Conservation (phyloP, 2,329 filamentous ascomycete genomes). For the Hymenoscyphus fructigenus region DNA sequence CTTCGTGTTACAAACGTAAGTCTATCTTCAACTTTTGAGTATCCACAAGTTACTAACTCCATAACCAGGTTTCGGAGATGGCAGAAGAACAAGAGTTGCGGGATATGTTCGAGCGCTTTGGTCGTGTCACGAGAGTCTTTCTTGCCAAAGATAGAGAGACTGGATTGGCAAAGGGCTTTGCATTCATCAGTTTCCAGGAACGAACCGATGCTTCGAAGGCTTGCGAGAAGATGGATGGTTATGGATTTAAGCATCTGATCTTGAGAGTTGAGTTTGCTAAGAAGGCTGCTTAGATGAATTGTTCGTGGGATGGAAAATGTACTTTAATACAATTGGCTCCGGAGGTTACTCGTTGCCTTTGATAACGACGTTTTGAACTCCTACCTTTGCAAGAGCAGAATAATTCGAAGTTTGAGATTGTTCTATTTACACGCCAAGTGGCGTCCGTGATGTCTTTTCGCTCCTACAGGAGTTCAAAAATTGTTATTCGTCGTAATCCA, state of each 20-base stretch:
- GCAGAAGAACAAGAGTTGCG: conserved; percentile 94
- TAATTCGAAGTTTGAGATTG: too few species aligned
- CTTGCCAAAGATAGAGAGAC: conserved; percentile 97
- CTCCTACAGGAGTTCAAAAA: too few species aligned
- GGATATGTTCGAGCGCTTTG: conserved; percentile 97
- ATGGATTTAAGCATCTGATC: conserved; percentile 84
- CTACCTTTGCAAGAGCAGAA: too few species aligned
- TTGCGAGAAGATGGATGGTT: conserved; percentile 97
- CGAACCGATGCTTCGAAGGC: conserved; percentile 86
- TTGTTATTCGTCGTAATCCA: too few species aligned
- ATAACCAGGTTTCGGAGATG: conserved; percentile 81
- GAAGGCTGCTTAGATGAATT: conserved; percentile 49
- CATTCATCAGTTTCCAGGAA: conserved; percentile 96
- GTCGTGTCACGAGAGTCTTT: conserved; percentile 95
- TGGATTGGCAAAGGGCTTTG: conserved; percentile 94
- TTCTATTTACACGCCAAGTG: too few species aligned
- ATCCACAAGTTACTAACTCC: conserved; percentile 20
- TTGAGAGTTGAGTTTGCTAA: conserved; percentile 86
- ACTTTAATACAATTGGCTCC: conserved; percentile 9
- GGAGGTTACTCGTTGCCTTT: not conserved
- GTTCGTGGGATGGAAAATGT: not conserved
- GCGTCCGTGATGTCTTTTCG: too few species aligned
- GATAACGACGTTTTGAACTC: not conserved
- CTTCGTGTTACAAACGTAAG: conserved; percentile 95
- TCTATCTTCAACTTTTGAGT: conserved; percentile 33